A percentile compares a stretch with the other conserved stretches of the same genome.
phyloP scores from a whole-genome alignment of 352 stramenopile genomes.

The Phytophthora tentaculata region DNA sequence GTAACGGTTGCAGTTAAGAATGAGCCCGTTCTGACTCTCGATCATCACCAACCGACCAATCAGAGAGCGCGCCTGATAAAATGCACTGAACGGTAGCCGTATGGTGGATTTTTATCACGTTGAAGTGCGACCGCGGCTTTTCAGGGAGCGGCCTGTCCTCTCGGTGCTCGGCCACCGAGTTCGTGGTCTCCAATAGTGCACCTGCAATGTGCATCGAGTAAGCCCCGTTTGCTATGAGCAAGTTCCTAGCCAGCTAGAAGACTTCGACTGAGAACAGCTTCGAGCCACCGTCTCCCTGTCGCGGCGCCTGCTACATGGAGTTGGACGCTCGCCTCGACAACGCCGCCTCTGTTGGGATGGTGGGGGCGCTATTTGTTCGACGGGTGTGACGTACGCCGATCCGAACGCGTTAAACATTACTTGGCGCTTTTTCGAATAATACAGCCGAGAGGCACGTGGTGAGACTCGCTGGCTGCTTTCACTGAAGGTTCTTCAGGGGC shows the following conservation, averaged over 20 bases:
- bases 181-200: background rate
- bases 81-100: slow-evolving; percentile 22
- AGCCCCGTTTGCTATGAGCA: slow-evolving; percentile 1
- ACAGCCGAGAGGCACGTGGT: background rate
- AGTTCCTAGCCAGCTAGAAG: too few species aligned
- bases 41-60: slow-evolving; percentile 25
- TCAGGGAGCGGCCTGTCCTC: slow-evolving; percentile 11
- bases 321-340: slow-evolving; percentile 4
- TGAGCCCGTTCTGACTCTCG: slow-evolving; percentile 12
- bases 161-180: background rate
- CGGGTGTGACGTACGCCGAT: slow-evolving; percentile 15
- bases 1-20: slow-evolving; percentile 17
- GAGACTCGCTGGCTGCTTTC: slow-evolving; percentile 1
- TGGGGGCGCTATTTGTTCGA: background rate
- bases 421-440: slow-evolving; percentile 23
- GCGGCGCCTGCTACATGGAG: too few species aligned
- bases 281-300: too few species aligned
- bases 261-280: background rate
- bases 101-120: slow-evolving; percentile 15
- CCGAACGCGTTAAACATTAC: slow-evolving; percentile 14
- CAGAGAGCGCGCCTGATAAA: slow-evolving; percentile 25
- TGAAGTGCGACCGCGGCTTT: slow-evolving; percentile 12
- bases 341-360: background rate
- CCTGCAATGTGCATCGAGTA: background rate
- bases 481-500: background rate